phyloP scores from a whole-genome alignment of 169 alveolate species.

The Cryptosporidium felis region DNA sequence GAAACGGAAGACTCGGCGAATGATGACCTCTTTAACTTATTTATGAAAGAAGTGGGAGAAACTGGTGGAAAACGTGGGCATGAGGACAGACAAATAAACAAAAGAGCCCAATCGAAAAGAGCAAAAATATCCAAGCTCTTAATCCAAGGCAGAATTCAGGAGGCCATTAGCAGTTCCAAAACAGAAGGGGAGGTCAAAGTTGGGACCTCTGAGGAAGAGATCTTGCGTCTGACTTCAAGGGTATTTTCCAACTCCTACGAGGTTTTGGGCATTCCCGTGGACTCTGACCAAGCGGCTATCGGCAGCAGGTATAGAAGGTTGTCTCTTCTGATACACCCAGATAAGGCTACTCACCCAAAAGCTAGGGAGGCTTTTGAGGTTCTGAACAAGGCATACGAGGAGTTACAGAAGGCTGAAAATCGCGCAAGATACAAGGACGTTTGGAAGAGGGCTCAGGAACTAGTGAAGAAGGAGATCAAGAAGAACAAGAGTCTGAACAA shows the following conservation, averaged over 20 bases:
- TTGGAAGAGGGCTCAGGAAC: conserved; percentile 81
- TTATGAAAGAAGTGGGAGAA: conserved; percentile 42
- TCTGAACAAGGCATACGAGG: conserved; percentile 82
- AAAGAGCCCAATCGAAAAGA: not conserved
- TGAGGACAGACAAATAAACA: not conserved
- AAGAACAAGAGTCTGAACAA: conserved; percentile 68
- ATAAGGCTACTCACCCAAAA: conserved; percentile 85
- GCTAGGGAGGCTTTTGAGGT: conserved; percentile 89
- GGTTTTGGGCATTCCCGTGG: conserved; percentile 75
- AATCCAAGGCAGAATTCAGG: conserved; percentile 27
- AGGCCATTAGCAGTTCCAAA: conserved; percentile 23
- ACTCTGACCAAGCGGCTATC: conserved; percentile 75
- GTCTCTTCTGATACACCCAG: conserved; percentile 90
- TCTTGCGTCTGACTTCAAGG: conserved; percentile 75
- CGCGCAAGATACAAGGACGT: conserved; percentile 81
- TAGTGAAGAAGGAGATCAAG: conserved; percentile 77
- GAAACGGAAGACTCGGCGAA: no score
- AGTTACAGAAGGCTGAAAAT: conserved; percentile 80
- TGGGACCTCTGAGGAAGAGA: conserved; percentile 78
- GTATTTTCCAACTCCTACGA: conserved; percentile 77
- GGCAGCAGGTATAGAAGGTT: conserved; percentile 76
- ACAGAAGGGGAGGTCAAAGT: not conserved
- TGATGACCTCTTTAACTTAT: conserved; percentile 17
- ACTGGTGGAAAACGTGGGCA: not conserved
- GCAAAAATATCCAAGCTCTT: conserved; percentile 32